phyloP scores from a whole-genome alignment of 768 basidiomycete species.

The Trametopsis cervina region DNA sequence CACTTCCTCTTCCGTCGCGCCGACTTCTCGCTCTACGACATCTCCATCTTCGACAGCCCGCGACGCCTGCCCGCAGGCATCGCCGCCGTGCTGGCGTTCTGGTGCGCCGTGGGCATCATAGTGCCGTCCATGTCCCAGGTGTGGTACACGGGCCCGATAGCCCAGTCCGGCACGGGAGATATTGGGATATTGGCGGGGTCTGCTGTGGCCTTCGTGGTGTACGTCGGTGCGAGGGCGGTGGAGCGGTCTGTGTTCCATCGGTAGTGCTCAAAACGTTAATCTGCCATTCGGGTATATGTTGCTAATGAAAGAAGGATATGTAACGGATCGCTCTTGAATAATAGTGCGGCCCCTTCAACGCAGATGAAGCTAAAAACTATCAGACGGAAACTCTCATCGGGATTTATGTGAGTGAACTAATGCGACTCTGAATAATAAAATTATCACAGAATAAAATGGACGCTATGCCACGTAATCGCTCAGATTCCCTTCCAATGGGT shows the following conservation, averaged over 20 bases:
- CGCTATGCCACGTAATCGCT: no score
- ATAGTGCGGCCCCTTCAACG: no score
- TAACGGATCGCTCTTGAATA: no score
- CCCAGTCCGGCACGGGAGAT: conserved; percentile 37
- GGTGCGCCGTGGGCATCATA: conserved; percentile 32
- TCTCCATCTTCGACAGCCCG: conserved; percentile 30
- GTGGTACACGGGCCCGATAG: conserved; percentile 47
- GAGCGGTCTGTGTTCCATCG: conserved; percentile 19
- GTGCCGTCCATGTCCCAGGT: conserved; percentile 45
- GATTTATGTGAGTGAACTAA: no score
- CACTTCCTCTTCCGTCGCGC: conserved; percentile 36
- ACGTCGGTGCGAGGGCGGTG: conserved; percentile 21
- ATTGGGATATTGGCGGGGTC: conserved; percentile 39
- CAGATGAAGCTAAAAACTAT: no score
- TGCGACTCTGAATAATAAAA: no score
- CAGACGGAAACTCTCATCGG: no score
- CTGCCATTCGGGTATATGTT: no score
- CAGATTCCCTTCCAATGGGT: no score
- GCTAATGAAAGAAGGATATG: no score
- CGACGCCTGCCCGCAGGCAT: conserved; percentile 32
- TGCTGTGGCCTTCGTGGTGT: conserved; percentile 25
- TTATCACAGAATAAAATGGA: no score
- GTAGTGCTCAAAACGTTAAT: conserved; percentile 3
- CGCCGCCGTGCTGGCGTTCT: conserved; percentile 35
- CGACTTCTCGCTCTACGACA: conserved; percentile 30